A percentile compares a stretch with the other conserved stretches of the same genome.
Evolutionary conservation across 495 filamentous ascomycete species (phyloP).

Genomic region (Echria macrotheca): DNA sequence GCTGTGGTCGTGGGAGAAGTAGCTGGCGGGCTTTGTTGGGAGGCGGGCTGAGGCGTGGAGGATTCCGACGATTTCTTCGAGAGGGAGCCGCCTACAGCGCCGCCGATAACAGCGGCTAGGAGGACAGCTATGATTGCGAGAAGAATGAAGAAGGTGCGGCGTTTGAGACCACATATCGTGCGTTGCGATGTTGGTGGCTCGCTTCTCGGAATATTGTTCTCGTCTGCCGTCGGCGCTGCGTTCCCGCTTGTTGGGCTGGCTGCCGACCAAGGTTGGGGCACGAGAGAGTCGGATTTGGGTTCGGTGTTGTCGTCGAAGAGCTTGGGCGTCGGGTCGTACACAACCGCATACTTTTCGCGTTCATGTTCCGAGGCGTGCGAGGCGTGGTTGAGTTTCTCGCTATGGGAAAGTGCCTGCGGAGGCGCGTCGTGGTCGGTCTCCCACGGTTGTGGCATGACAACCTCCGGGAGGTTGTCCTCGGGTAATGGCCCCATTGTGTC

Average conservation of each 20-base stretch:
- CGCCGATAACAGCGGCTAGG: conserved; percentile 22
- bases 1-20: too few relatives aligned
- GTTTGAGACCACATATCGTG: conserved; percentile 22
- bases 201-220: too few relatives aligned
- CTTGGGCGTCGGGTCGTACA: conserved; percentile 24
- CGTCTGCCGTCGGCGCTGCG: not conserved
- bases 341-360: conserved; percentile 23
- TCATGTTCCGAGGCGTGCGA: conserved; percentile 11
- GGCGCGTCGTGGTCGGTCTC: conserved; percentile 12
- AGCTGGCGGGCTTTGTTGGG: not conserved
- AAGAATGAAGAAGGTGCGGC: conserved; percentile 20
- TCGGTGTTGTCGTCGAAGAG: conserved; percentile 9
- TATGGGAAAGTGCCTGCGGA: conserved; percentile 12
- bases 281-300: too few relatives aligned
- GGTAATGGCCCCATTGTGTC: too few relatives aligned
- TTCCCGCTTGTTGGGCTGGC: conserved; percentile 5
- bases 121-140: conserved; percentile 15
- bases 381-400: not conserved
- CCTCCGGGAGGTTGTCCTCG: conserved; percentile 27
- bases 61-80: too few relatives aligned
- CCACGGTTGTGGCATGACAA: conserved; percentile 5
- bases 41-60: not conserved
- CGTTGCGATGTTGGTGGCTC: not conserved
- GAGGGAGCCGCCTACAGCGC: conserved; percentile 25
- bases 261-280: not conserved